Base-by-base conservation (phyloP, 176 grass and related monocot species). In the Ananas comosus region DNA sequence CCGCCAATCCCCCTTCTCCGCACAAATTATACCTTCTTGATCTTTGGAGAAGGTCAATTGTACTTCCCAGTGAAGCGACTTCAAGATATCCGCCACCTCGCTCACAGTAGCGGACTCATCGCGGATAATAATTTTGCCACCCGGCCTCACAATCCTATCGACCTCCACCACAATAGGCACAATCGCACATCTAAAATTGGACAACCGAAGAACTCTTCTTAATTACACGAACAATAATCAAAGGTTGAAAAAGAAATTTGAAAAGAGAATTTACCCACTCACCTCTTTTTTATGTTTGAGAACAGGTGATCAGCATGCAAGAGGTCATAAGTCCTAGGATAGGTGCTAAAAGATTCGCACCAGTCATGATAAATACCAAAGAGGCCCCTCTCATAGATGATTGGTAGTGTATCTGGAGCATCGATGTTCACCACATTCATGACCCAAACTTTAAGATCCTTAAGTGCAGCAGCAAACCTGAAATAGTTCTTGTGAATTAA, bases 331-430 rank as follows among this genome's bases (percentile, higher is more conserved):
- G 86, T 85, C 63, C 94, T 90, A 29, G 94, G 94, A 76, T 99
- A 99, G 48, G 89, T 91, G 84, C 94, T 99, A 70, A 99, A 99
- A 3, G 94, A 99, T 74, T 99, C 94, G 66, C 94, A 99, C 94
- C 94, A 99, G 63, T 99, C 94, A 71, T 99, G 94, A 78, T 99
- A 93, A n/a, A 99, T 91, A 49, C 94, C 94, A 13, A 99, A 73
- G 9, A 99, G 82, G 13, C 94, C 94, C 3, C 94, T 86, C 74
- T 99, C 89, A 19, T 90, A 99, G 77, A 99, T 99, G 67, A 93
- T 80, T 11, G 94, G 89, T 51, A 99, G 80, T 64, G 94, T 99
- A 81, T 93, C 86, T 1, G 89, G 69, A 18, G 85, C 87, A 49
- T 99, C 94, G 0, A 90, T 76, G 49, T 86, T 99, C 54, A 93